Evolutionary conservation across 1,284 basidiomycete species (phyloP).

Genomic region (Melanopsichium pennsylvanicum): DNA sequence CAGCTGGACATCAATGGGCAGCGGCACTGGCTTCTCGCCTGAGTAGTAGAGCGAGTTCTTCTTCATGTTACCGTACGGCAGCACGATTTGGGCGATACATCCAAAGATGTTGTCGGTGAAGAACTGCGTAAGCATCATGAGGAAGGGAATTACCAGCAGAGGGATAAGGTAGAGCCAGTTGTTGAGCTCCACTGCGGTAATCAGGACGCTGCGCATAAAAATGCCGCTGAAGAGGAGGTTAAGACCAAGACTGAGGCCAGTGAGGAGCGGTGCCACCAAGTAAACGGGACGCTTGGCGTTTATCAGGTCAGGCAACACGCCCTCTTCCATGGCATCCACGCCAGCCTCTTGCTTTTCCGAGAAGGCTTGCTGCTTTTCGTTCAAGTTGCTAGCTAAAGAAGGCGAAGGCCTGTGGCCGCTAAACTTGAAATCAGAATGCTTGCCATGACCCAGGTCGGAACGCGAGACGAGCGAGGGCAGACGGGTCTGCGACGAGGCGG

Average conservation of each 20-base stretch:
- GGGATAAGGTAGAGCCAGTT: constrained; percentile 72
- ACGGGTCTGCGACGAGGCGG: constrained; percentile 13
- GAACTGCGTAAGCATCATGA: constrained; percentile 76
- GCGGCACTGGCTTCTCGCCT: constrained; percentile 62
- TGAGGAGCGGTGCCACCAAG: constrained; percentile 80
- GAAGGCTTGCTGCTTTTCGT: constrained; percentile 11
- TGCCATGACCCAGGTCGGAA: constrained; percentile 19
- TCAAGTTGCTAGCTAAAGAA: constrained; percentile 1
- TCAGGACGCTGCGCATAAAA: constrained; percentile 74
- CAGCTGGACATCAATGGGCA: constrained; percentile 61
- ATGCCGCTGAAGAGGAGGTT: constrained; percentile 70
- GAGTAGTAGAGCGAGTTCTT: constrained; percentile 67
- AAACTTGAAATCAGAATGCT: constrained; percentile 6
- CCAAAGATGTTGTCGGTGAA: constrained; percentile 72
- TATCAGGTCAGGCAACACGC: constrained; percentile 10
- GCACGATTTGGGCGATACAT: constrained; percentile 52
- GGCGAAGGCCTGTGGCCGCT: constrained; percentile 5
- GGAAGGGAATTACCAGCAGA: constrained; percentile 73
- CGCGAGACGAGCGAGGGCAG: constrained; percentile 13
- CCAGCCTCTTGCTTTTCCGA: constrained; percentile 15
- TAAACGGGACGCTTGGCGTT: constrained; percentile 70
- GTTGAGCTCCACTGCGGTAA: constrained; percentile 76
- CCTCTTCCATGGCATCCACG: constrained; percentile 12
- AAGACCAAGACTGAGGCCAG: constrained; percentile 72
- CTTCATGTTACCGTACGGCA: constrained; percentile 75